Conservation (phyloP, 2,329 filamentous ascomycete species). For the Macrophomina tecta region DNA sequence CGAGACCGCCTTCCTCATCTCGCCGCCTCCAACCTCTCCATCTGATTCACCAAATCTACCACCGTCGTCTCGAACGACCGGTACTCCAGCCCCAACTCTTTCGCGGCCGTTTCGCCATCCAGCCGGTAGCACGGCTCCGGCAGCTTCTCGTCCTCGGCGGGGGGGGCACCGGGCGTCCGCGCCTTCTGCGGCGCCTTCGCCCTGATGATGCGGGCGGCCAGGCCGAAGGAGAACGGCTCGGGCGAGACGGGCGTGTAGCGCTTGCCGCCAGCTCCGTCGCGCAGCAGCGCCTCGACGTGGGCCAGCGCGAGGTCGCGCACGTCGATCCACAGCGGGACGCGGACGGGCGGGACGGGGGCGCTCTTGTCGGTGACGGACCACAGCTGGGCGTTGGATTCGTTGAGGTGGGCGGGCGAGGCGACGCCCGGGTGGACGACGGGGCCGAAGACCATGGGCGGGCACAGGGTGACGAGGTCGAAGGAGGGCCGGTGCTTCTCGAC, state of each 20-base stretch:
- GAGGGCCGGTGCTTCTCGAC: constrained; percentile 30
- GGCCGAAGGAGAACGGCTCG: constrained; percentile 55
- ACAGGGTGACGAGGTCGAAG: constrained; percentile 36
- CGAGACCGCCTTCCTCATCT: neutral
- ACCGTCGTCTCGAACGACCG: constrained; percentile 46
- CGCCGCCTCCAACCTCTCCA: constrained; percentile 34
- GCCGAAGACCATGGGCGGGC: constrained; percentile 39
- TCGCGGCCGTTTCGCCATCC: constrained; percentile 50
- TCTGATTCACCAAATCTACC: constrained; percentile 41
- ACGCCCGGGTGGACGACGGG: constrained; percentile 32
- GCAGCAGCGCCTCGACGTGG: constrained; percentile 52
- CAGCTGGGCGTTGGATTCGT: constrained; percentile 35
- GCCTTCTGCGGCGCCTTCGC: constrained; percentile 48
- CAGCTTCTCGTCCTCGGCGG: constrained; percentile 30
- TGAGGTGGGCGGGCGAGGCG: constrained; percentile 31
- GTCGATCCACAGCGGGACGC: constrained; percentile 55
- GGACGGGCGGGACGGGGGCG: constrained; percentile 44
- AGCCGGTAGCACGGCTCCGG: constrained; percentile 48
- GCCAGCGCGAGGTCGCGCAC: constrained; percentile 54
- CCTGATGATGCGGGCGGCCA: constrained; percentile 52
- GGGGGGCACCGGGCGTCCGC: constrained; percentile 44
- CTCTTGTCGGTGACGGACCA: constrained; percentile 38
- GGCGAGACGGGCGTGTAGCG: constrained; percentile 50
- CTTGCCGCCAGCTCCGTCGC: constrained; percentile 43
- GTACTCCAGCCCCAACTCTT: constrained; percentile 50